Percentiles rank a stretch among this genome's conserved stretches.
These are phyloP conservation scores for Colletotrichum tamarilloi DNA, from an alignment of 2,329 filamentous ascomycete species.

Conservation along the genomic window DNA sequence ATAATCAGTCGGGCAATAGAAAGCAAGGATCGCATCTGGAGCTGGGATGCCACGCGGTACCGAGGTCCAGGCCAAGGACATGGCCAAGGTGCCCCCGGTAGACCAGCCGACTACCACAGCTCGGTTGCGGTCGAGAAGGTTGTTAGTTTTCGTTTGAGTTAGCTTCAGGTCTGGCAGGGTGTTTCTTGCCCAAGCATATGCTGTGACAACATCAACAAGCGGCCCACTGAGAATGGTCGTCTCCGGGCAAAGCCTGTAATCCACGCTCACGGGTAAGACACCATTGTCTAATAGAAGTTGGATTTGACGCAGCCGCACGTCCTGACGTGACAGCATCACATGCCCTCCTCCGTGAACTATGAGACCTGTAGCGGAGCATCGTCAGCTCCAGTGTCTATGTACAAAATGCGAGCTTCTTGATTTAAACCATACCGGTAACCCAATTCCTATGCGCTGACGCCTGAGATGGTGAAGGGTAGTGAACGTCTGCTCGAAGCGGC, in stretches of 20 bases:
- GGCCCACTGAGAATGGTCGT: conserved; percentile 56
- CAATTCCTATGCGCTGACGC: too few species aligned
- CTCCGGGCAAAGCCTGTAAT: conserved; percentile 63
- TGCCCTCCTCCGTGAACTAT: conserved; percentile 55
- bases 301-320: conserved; percentile 44
- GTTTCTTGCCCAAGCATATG: conserved; percentile 52
- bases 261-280: conserved; percentile 59
- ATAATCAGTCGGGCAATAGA: conserved; percentile 29
- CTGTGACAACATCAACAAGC: conserved; percentile 56
- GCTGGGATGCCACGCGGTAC: conserved; percentile 42
- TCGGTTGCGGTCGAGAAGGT: background rate
- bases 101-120: conserved; percentile 61
- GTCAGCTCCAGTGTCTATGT: too few species aligned
- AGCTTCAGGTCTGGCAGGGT: background rate
- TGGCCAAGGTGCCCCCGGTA: conserved; percentile 57
- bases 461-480: too few species aligned
- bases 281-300: conserved; percentile 48
- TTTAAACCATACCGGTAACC: too few species aligned
- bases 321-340: conserved; percentile 50
- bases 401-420: too few species aligned
- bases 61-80: conserved; percentile 54
- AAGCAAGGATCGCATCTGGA: conserved; percentile 40
- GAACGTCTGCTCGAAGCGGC: too few species aligned
- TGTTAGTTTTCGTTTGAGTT: background rate
- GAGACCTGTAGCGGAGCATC: too few species aligned